Evolutionary conservation across 192 early-diverging fungal genomes (phyloP).

Genomic region (Coemansia brasiliensis): DNA sequence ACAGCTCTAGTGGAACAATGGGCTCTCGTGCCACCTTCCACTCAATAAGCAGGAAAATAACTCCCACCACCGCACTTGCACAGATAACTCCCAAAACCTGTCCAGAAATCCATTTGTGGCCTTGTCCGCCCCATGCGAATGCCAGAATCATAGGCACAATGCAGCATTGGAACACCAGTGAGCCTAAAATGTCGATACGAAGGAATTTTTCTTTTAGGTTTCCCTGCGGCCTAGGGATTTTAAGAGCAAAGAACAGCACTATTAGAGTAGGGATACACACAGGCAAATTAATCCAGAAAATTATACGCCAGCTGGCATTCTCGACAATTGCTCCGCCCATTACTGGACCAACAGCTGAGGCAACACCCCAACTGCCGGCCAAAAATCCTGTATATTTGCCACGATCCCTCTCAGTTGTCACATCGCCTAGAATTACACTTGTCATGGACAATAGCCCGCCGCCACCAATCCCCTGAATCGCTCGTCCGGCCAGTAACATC

Average conservation of each 20-base stretch:
- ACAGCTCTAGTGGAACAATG: conserved; percentile 51
- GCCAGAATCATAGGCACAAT: conserved; percentile 71
- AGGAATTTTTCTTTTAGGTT: conserved; percentile 53
- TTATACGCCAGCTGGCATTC: conserved; percentile 50
- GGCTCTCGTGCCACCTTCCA: conserved; percentile 68
- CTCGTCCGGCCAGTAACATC: conserved; percentile 69
- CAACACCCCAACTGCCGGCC: conserved; percentile 58
- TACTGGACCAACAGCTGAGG: conserved; percentile 62
- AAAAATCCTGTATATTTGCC: conserved; percentile 63
- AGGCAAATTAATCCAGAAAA: conserved; percentile 66
- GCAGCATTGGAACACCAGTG: conserved; percentile 56
- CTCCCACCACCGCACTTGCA: conserved; percentile 22
- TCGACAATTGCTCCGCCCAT: conserved; percentile 64
- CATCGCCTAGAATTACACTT: conserved; percentile 68
- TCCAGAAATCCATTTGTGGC: conserved; percentile 69
- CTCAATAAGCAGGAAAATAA: conserved; percentile 60
- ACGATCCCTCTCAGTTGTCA: conserved; percentile 62
- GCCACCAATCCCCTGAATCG: conserved; percentile 68
- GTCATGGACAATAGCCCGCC: conserved; percentile 67
- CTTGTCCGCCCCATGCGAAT: conserved; percentile 74
- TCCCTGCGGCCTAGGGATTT: conserved; percentile 39
- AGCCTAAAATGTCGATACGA: conserved; percentile 69
- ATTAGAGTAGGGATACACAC: conserved; percentile 50
- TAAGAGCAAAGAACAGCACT: conserved; percentile 47
- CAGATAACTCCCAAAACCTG: conserved; percentile 63